Conservation (phyloP, 2,329 filamentous ascomycete genomes). For the Penicillium sp. region DNA sequence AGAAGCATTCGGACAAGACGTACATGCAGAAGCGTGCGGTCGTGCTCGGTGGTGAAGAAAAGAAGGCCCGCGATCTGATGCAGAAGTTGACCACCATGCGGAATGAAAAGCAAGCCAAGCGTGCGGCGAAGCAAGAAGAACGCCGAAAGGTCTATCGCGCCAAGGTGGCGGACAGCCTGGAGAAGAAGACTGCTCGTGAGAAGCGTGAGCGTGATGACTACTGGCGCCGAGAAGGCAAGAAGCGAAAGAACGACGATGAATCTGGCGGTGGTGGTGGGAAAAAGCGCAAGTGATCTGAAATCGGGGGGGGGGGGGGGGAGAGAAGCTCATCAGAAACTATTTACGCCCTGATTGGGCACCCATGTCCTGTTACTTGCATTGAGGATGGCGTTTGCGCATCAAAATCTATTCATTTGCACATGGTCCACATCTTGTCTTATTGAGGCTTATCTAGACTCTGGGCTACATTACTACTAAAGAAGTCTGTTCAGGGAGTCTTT, state of each 20-base stretch:
- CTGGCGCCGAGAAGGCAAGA: constrained; percentile 86
- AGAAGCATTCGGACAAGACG: constrained; percentile 70
- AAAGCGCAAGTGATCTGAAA: constrained; percentile 34
- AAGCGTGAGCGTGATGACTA: constrained; percentile 89
- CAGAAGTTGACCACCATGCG: constrained; percentile 86
- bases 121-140: constrained; percentile 81
- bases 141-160: constrained; percentile 71
- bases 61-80: constrained; percentile 79
- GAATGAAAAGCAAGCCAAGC: constrained; percentile 84
- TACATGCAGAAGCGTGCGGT: constrained; percentile 96
- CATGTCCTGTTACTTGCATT: constrained; percentile 17
- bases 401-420: not conserved
- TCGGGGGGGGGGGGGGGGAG: constrained; percentile 34
- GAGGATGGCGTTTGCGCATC: constrained; percentile 2
- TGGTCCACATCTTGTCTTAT: not conserved
- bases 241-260: constrained; percentile 55
- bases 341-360: constrained; percentile 12
- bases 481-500: too few relatives aligned
- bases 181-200: constrained; percentile 81
- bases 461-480: too few relatives aligned
- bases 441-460: too few relatives aligned
- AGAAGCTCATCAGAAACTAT: constrained; percentile 37
- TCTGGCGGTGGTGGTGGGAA: constrained; percentile 43
- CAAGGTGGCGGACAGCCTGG: constrained; percentile 73
- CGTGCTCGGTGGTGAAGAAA: constrained; percentile 79